Base-by-base conservation (phyloP, 2,329 filamentous ascomycete species). In the Claviceps spartinae region DNA sequence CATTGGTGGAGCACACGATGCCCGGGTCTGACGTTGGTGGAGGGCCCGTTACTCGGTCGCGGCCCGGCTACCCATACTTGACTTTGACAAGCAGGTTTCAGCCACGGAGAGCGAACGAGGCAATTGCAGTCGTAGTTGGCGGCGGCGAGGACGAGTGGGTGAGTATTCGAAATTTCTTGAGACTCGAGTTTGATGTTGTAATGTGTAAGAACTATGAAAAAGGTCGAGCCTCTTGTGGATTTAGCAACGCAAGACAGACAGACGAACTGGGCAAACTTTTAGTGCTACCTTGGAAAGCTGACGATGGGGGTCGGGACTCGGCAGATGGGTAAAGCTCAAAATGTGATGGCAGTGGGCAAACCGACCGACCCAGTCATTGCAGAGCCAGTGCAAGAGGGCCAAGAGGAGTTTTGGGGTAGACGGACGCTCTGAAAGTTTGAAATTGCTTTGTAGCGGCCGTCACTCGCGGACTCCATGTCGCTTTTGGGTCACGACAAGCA, bases 341-440 rank as follows among this genome's bases (percentile, higher is more conserved):
- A 43, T 26, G 30, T 24, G 7, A 5, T 16, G 11, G 46, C 13
- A 38, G 40, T 14, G 18, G 45, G 24, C 37, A 22, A 22, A 38
- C 48, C 24, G 13, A 18, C 18, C 24, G 13, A 18, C 18, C 24
- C n/a, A 51, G 45, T 41, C 49, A 52, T 54, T 49, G 46, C 52
- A 40, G 47, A 20, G 46, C 51, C 34, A 47, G 52, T 41, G 37
- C 30, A 49, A 41, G 20, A 34, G 41, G 45, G 52, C 5, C 8
- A 50, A 45, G 36, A 16, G 49, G 37, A 40, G 34, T 11, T 47
- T 18, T 30, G 43, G 36, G 40, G 47, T 43, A 47, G 43, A 22
- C 30, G 34, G 49, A 49, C 42, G 30, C 45, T 48, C 44, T 49
- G 40, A 20, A 11, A 40, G 18, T 40, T 44, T 44, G 22, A 20